Evolutionary conservation across 768 basidiomycete species (phyloP).

Genomic region (Thelephora aurantiotincta): DNA sequence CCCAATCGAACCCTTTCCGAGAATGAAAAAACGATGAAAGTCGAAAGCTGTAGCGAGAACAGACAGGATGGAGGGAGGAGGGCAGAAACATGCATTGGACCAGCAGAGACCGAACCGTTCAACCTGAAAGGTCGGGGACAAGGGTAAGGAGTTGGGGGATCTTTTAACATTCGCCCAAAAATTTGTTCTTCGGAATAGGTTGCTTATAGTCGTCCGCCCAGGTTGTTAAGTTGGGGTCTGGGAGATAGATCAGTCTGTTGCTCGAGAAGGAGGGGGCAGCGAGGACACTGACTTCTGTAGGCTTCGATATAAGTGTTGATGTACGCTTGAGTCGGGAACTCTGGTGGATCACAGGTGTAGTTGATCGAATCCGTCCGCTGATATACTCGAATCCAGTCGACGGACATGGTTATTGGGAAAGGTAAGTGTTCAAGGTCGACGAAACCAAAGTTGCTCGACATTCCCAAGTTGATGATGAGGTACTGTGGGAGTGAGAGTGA

Average conservation of each 20-base stretch:
- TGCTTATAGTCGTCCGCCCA: constrained; percentile 33
- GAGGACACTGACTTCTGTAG: constrained; percentile 29
- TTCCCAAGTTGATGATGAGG: constrained; percentile 44
- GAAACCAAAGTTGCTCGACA: constrained; percentile 48
- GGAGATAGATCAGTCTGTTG: background rate
- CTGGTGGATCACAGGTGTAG: constrained; percentile 55
- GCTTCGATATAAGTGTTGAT: constrained; percentile 61
- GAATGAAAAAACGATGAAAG: too few species aligned
- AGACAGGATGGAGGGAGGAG: too few species aligned
- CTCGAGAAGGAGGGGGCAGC: too few species aligned
- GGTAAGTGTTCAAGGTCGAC: constrained; percentile 39
- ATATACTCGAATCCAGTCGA: constrained; percentile 80
- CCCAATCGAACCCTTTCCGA: too few species aligned
- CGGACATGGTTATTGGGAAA: constrained; percentile 45
- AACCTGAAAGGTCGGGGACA: too few species aligned
- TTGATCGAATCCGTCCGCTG: constrained; percentile 36
- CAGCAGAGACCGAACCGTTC: background rate
- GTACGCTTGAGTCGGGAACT: constrained; percentile 65
- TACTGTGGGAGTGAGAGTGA: constrained; percentile 28
- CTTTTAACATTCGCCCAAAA: constrained; percentile 28
- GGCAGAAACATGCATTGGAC: too few species aligned
- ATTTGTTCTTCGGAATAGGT: constrained; percentile 35
- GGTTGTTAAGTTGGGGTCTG: constrained; percentile 38
- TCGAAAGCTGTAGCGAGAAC: too few species aligned
- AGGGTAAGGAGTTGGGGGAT: too few species aligned